These are phyloP conservation scores for Solanum arcanum DNA, from an alignment of 257 asterid species.

Conservation along the genomic window DNA sequence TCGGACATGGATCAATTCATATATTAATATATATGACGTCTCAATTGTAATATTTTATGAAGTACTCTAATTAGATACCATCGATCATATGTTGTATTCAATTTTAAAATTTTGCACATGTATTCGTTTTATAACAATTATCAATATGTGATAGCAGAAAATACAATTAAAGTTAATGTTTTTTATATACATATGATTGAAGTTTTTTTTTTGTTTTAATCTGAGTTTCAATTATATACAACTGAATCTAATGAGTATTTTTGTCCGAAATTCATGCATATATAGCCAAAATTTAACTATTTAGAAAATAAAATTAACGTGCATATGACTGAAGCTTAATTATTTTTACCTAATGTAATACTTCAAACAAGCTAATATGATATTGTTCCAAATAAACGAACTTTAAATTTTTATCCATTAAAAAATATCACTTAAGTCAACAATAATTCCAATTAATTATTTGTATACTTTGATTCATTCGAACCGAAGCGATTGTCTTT, in stretches of 20 bases:
- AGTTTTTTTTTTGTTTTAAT: background rate
- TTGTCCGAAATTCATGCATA: background rate
- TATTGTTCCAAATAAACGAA: background rate
- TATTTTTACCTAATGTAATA: background rate
- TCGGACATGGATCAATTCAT: too few relatives aligned
- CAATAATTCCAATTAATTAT: background rate
- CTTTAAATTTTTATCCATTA: background rate
- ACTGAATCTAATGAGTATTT: background rate
- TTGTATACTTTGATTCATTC: background rate
- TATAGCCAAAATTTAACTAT: background rate
- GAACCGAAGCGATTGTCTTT: fast-evolving
- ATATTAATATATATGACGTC: background rate
- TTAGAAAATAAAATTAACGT: fast-evolving
- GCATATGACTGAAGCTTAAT: background rate
- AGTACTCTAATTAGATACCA: background rate
- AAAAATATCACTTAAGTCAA: background rate
- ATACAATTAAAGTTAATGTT: background rate
- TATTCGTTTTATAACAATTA: background rate
- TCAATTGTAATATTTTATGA: background rate
- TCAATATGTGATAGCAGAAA: fast-evolving
- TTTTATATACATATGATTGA: background rate
- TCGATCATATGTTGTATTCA: background rate
- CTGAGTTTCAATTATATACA: fast-evolving
- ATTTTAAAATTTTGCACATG: background rate
- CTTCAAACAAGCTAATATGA: background rate